Conservation (phyloP, 2,329 filamentous ascomycete genomes). For the Botrytis paeoniae region DNA sequence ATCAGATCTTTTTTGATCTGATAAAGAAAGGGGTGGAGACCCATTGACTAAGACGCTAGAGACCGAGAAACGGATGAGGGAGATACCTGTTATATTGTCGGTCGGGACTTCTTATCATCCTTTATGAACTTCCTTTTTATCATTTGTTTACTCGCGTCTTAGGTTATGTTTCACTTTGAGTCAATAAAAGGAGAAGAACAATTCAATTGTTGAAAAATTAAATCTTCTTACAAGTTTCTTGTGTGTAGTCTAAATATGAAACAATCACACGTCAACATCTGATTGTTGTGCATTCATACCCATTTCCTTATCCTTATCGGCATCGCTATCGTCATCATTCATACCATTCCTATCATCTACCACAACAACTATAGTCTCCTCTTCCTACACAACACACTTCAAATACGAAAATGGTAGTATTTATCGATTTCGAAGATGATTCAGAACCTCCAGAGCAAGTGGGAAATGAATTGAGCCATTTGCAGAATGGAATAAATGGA, state of each 20-base stretch:
- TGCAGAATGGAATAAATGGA: constrained; percentile 21
- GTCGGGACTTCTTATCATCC: background rate
- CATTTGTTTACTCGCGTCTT: background rate
- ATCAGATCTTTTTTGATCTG: background rate
- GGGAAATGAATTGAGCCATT: constrained; percentile 10
- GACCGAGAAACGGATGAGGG: constrained; percentile 3
- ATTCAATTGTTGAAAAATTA: background rate
- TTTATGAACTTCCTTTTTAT: background rate
- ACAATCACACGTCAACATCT: constrained; percentile 20
- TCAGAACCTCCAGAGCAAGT: constrained; percentile 33
- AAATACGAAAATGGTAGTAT: constrained; percentile 35
- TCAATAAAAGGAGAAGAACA: background rate
- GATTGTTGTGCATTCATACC: constrained; percentile 25
- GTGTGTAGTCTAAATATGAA: constrained; percentile 33
- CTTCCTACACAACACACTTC: background rate
- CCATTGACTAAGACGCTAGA: constrained; percentile 2
- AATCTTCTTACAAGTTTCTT: background rate
- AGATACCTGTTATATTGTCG: background rate
- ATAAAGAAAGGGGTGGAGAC: background rate
- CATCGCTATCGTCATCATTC: background rate
- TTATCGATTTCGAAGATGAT: constrained; percentile 38
- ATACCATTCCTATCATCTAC: background rate
- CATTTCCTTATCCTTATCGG: constrained; percentile 22
- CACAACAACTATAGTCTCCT: background rate
- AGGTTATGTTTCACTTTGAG: background rate